phyloP scores from a whole-genome alignment of 352 stramenopile genomes.

The Thalassiosira mediterranea region DNA sequence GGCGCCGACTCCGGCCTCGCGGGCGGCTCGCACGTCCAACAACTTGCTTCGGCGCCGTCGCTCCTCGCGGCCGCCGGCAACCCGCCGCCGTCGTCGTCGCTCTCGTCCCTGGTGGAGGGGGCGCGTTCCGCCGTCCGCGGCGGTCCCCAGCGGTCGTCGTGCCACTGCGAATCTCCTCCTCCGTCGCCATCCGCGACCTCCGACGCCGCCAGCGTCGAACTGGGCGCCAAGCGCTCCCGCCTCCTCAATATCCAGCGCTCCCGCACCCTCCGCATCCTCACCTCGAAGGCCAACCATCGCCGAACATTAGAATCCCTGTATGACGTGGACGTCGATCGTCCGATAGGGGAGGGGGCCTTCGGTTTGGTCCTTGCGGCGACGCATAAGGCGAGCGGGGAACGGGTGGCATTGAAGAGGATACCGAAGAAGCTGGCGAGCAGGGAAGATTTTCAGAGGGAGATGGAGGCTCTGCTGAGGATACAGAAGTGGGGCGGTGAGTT shows the following conservation, averaged over 20 bases:
- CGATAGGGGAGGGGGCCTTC: slow-evolving; percentile 69
- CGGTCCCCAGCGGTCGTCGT: too few species aligned
- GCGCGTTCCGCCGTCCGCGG: too few species aligned
- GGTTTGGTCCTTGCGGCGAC: slow-evolving; percentile 62
- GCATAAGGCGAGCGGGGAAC: slow-evolving; percentile 36
- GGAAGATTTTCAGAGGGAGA: slow-evolving; percentile 68
- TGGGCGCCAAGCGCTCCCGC: not conserved
- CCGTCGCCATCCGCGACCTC: not conserved
- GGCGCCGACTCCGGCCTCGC: not conserved
- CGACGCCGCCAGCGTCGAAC: not conserved
- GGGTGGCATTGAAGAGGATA: slow-evolving; percentile 75
- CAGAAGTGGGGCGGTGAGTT: slow-evolving; percentile 53
- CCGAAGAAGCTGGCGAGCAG: slow-evolving; percentile 64
- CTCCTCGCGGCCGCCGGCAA: too few species aligned
- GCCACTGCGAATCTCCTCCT: too few species aligned
- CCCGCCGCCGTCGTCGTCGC: too few species aligned
- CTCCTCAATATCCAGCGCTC: slow-evolving; percentile 44
- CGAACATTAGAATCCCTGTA: slow-evolving; percentile 45
- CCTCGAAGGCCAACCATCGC: slow-evolving; percentile 31
- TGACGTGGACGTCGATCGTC: slow-evolving; percentile 43
- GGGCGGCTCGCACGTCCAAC: too few species aligned
- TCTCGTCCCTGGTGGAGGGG: too few species aligned
- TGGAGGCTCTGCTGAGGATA: slow-evolving; percentile 67
- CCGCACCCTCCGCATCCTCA: slow-evolving; percentile 48
- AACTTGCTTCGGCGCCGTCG: too few species aligned